phyloP scores from a whole-genome alignment of 2,329 filamentous ascomycete genomes.

The Pleurostoma richardsiae region DNA sequence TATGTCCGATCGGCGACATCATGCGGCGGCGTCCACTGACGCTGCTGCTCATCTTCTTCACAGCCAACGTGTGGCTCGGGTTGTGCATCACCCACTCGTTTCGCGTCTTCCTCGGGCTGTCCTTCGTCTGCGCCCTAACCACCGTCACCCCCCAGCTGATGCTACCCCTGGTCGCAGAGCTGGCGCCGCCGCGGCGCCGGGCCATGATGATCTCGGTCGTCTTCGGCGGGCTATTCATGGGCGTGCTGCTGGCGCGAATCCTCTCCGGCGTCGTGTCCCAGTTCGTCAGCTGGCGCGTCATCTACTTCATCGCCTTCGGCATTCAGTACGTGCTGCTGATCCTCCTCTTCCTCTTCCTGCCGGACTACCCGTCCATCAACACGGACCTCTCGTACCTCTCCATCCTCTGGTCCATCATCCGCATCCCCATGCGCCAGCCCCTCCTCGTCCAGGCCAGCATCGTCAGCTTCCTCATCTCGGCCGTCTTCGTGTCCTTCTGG shows the following conservation, averaged over 20 bases:
- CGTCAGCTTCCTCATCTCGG: slow-evolving; percentile 52
- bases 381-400: slow-evolving; percentile 59
- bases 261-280: slow-evolving; percentile 68
- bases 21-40: slow-evolving; percentile 62
- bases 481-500: slow-evolving; percentile 42
- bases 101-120: slow-evolving; percentile 58
- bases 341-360: slow-evolving; percentile 66
- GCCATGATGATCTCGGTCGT: slow-evolving; percentile 66
- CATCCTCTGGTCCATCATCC: slow-evolving; percentile 58
- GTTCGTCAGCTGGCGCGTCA: slow-evolving; percentile 64
- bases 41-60: slow-evolving; percentile 58
- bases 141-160: slow-evolving; percentile 73
- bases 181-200: slow-evolving; percentile 62
- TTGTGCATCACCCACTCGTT: slow-evolving; percentile 63
- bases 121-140: slow-evolving; percentile 63
- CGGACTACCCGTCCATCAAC: slow-evolving; percentile 70
- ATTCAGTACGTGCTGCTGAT: slow-evolving; percentile 62
- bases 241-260: slow-evolving; percentile 66
- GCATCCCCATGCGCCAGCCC: slow-evolving; percentile 57
- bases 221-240: slow-evolving; percentile 65
- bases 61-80: slow-evolving; percentile 62
- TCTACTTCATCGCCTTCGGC: slow-evolving; percentile 70
- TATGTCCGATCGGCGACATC: slow-evolving; percentile 68
- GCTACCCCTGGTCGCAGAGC: slow-evolving; percentile 71
- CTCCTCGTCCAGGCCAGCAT: slow-evolving; percentile 64